Evolutionary conservation across 768 basidiomycete genomes (phyloP), one percentile per base, ranked within the genome.

Genomic region (Strobilomyces confusus): DNA sequence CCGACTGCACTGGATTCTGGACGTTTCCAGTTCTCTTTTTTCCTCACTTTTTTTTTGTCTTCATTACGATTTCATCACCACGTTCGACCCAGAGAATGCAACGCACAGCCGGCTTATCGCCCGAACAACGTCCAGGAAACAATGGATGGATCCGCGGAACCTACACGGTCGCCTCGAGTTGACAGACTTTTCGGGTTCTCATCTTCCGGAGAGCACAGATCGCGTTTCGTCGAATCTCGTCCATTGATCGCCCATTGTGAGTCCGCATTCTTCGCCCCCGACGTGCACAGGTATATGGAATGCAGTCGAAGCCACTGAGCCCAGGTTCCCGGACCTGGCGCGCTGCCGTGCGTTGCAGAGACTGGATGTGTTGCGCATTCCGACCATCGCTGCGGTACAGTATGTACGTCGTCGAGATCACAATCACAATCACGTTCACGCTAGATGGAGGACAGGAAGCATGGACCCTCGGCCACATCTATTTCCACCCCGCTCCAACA

Each of bases 1-100:
- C 49, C 46, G 17, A 12, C 43, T 43, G 52, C 54, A 57, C 60
- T 41, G 56, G 52, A 59, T 54, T 57, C n/a, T 7, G 20, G 9
- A 23, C 32, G 2, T 20, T 34, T 5, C 8, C 13, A 26, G 11
- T 26, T 36, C 44, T 44, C 36, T 48, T 29, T 36, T 12, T 22
- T 44, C 19, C 20, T 1, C 37, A 23, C 34, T 48, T 23, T 36
- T 12, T 26, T 44, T 23, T 22, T 1, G 37, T 29, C 26, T 20
- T 17, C 17, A 32, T 45, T 32, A 29, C 26, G 9, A 43, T 43
- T 43, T 43, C 44, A 32, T 45, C 19, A 44, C 19, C 14, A 33
- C 37, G 20, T 14, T 20, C 20, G 34, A 8, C 14, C 25, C 20
- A 51, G 2, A 19, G 26, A 51, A 38, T 33, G 50, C 0, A 58